Conservation (phyloP, 768 basidiomycete genomes). For the Fistulinella prunicolor region DNA sequence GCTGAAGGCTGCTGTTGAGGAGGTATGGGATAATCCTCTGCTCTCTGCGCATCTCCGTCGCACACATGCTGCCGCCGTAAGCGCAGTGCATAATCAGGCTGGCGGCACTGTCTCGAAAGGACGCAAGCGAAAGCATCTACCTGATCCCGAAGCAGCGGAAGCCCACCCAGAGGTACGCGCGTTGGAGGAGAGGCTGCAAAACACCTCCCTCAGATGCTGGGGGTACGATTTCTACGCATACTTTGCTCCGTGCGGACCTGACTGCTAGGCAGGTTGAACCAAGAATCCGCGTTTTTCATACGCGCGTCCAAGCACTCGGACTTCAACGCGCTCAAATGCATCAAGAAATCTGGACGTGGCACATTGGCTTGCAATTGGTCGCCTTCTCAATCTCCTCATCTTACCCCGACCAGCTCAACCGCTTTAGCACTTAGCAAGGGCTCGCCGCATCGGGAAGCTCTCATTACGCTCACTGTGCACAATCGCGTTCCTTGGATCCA, state of each 20-base stretch:
- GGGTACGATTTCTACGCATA: constrained; percentile 41
- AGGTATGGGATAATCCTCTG: constrained; percentile 52
- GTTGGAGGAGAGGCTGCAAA: constrained; percentile 52
- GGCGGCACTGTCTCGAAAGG: constrained; percentile 27
- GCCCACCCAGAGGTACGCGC: constrained; percentile 44
- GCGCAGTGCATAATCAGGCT: constrained; percentile 33
- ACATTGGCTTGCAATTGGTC: constrained; percentile 15
- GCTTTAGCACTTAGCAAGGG: background rate
- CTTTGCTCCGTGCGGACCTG: background rate
- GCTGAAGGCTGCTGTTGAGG: constrained; percentile 41
- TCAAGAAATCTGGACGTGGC: constrained; percentile 34
- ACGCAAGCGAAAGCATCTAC: constrained; percentile 37
- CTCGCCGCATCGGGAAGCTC: constrained; percentile 33
- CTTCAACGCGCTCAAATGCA: constrained; percentile 49
- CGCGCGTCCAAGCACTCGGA: constrained; percentile 64
- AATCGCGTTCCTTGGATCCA: constrained; percentile 60
- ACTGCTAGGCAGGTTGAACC: constrained; percentile 39
- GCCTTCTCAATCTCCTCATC: background rate
- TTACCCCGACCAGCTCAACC: background rate
- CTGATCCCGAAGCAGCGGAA: constrained; percentile 17
- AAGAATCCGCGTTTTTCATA: constrained; percentile 59
- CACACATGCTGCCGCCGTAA: constrained; percentile 49
- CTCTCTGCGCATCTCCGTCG: constrained; percentile 55
- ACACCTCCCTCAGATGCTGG: constrained; percentile 55
- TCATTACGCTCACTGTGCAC: constrained; percentile 61